Conservation (phyloP, 495 filamentous ascomycete species). For the Neurospora sp. region DNA sequence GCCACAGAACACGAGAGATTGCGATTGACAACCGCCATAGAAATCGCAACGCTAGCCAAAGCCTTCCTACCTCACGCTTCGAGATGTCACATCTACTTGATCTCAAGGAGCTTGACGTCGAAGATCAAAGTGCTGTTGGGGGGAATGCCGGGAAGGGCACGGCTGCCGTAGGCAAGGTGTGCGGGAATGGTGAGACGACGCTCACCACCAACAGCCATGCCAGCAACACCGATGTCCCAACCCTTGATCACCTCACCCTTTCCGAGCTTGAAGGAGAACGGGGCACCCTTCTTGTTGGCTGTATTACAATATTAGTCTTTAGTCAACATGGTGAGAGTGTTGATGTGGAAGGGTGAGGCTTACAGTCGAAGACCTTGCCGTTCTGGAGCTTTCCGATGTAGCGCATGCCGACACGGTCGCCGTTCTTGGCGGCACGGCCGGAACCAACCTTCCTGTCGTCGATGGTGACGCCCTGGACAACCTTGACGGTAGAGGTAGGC, state of each 20-base stretch:
- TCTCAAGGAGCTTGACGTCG: slow-evolving; percentile 78
- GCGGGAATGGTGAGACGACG: slow-evolving; percentile 83
- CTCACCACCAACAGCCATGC: slow-evolving; percentile 89
- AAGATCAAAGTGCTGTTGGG: slow-evolving; percentile 84
- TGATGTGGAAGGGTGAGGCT: slow-evolving; percentile 25
- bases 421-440: slow-evolving; percentile 72
- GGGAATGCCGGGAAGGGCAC: slow-evolving; percentile 69
- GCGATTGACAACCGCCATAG: background rate
- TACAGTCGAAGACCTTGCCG: slow-evolving; percentile 89
- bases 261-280: slow-evolving; percentile 90
- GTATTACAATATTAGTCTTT: slow-evolving; percentile 21
- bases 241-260: slow-evolving; percentile 95
- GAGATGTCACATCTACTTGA: slow-evolving; percentile 35
- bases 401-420: slow-evolving; percentile 79
- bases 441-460: slow-evolving; percentile 90
- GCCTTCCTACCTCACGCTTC: background rate
- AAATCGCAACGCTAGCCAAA: background rate
- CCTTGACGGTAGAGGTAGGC: slow-evolving; percentile 55
- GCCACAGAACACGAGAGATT: background rate
- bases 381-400: slow-evolving; percentile 95
- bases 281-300: slow-evolving; percentile 97
- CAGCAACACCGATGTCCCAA: slow-evolving; percentile 88
- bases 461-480: slow-evolving; percentile 76
- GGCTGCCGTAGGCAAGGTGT: slow-evolving; percentile 76
- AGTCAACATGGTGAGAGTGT: background rate